A percentile compares a stretch with the other conserved stretches of the same genome.
These are phyloP conservation scores for Cyphellophora attinorum DNA, from an alignment of 2,329 filamentous ascomycete species.

Conservation along the genomic window DNA sequence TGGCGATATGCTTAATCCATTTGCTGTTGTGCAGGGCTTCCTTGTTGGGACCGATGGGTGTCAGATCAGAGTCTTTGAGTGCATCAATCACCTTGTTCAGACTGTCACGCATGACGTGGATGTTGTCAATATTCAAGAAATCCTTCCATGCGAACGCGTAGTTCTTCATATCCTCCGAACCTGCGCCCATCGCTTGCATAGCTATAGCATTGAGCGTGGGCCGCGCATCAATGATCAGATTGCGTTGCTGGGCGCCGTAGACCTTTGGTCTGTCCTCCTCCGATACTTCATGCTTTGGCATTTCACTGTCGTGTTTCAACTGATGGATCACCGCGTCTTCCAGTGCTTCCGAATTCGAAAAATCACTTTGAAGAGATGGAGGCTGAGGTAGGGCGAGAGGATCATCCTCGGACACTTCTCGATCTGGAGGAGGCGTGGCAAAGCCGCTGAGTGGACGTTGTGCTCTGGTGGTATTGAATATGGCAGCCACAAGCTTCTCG, in stretches of 20 bases:
- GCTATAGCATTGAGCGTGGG: constrained; percentile 90
- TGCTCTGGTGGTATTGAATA: constrained; percentile 65
- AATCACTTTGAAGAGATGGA: constrained; percentile 42
- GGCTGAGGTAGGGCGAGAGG: constrained; percentile 17
- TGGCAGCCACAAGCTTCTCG: constrained; percentile 84
- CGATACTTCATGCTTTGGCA: constrained; percentile 16
- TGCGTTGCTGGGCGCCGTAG: constrained; percentile 87
- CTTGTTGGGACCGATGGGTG: constrained; percentile 68
- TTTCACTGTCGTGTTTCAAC: constrained; percentile 48
- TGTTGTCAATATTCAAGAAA: constrained; percentile 94
- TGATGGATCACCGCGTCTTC: constrained; percentile 59
- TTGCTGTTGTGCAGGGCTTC: constrained; percentile 73
- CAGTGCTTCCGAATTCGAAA: constrained; percentile 52
- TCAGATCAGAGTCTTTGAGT: constrained; percentile 85
- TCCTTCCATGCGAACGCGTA: constrained; percentile 87
- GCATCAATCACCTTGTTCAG: constrained; percentile 79
- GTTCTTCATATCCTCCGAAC: constrained; percentile 96
- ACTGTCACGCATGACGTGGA: constrained; percentile 93
- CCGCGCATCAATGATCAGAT: constrained; percentile 90
- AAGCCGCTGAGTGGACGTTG: constrained; percentile 31
- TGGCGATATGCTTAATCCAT: constrained; percentile 83
- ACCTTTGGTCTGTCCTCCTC: constrained; percentile 49
- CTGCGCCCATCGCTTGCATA: constrained; percentile 86
- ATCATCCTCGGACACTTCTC: constrained; percentile 28
- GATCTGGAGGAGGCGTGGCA: constrained; percentile 27